A percentile compares a stretch with the other conserved stretches of the same genome.
Conservation (phyloP, 805 yeast species). For the Pichia paraexigua region DNA sequence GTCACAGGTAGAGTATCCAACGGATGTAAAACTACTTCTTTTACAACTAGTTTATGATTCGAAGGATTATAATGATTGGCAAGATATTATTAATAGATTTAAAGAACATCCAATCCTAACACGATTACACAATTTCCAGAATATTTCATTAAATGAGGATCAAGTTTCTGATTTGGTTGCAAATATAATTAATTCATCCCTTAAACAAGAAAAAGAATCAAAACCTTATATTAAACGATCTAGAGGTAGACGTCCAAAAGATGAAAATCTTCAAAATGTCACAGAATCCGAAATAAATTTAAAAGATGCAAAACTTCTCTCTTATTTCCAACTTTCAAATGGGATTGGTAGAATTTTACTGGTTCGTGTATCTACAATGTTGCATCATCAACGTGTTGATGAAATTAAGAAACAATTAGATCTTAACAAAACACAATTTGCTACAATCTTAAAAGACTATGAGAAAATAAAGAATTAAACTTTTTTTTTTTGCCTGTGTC, state of each 20-base stretch:
- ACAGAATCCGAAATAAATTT: neutral
- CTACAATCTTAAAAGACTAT: neutral
- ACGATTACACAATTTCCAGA: neutral
- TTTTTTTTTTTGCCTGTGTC: neutral
- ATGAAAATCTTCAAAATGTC: neutral
- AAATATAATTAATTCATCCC: neutral
- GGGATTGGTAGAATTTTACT: neutral
- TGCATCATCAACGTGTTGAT: neutral
- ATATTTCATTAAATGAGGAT: neutral
- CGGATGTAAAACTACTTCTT: conserved; percentile 24
- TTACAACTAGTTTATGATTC: conserved; percentile 22
- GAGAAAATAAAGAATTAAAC: neutral
- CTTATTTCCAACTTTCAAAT: neutral
- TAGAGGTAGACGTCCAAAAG: neutral
- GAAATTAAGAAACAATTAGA: conserved; percentile 6
- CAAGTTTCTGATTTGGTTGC: neutral
- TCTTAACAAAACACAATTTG: conserved; percentile 1
- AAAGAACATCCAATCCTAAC: conserved; percentile 22
- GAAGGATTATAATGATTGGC: conserved; percentile 10
- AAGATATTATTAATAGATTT: conserved; percentile 13
- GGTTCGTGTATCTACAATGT: neutral
- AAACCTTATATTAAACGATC: neutral
- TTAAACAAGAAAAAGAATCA: neutral
- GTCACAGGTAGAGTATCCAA: conserved; percentile 15
- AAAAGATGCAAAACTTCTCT: neutral